Percentiles rank a stretch among this genome's conserved stretches.
phyloP scores from a whole-genome alignment of 2,329 filamentous ascomycete genomes.

The Beauveria bassiana region DNA sequence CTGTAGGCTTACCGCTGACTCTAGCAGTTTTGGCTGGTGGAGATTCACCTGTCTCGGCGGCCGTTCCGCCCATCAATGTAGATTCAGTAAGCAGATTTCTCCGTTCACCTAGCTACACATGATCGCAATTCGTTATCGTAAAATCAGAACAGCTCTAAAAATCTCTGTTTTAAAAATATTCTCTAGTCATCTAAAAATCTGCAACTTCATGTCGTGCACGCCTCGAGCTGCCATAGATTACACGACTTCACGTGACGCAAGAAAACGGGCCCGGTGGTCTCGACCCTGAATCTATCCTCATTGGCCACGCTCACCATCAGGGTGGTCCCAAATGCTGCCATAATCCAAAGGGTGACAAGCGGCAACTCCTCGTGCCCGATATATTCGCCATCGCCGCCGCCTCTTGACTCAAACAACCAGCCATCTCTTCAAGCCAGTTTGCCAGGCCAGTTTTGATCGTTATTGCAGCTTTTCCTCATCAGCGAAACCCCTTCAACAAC shows the following conservation, averaged over 20 bases:
- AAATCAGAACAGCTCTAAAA: too few relatives aligned
- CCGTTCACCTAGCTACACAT: too few relatives aligned
- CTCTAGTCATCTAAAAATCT: background rate
- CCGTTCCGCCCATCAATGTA: too few relatives aligned
- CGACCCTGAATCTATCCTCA: background rate
- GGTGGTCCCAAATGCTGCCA: conserved; percentile 10
- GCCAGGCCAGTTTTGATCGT: background rate
- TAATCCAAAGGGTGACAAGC: conserved; percentile 7
- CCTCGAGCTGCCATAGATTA: background rate
- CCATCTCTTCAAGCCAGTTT: background rate
- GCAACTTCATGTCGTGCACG: background rate
- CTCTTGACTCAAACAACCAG: background rate
- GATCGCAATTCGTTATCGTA: too few relatives aligned
- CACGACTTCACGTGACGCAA: conserved; percentile 8
- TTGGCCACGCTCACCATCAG: conserved; percentile 8
- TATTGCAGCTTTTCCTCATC: background rate
- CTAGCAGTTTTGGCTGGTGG: background rate
- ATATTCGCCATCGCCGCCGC: background rate
- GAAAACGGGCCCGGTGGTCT: background rate
- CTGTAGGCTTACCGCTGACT: background rate
- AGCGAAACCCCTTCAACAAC: background rate
- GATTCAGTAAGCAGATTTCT: too few relatives aligned
- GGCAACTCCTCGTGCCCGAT: conserved; percentile 6
- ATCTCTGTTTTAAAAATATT: background rate
- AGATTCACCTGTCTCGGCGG: background rate